These are phyloP conservation scores for Podospora tetraspora DNA, from an alignment of 495 filamentous ascomycete species.

Conservation along the genomic window DNA sequence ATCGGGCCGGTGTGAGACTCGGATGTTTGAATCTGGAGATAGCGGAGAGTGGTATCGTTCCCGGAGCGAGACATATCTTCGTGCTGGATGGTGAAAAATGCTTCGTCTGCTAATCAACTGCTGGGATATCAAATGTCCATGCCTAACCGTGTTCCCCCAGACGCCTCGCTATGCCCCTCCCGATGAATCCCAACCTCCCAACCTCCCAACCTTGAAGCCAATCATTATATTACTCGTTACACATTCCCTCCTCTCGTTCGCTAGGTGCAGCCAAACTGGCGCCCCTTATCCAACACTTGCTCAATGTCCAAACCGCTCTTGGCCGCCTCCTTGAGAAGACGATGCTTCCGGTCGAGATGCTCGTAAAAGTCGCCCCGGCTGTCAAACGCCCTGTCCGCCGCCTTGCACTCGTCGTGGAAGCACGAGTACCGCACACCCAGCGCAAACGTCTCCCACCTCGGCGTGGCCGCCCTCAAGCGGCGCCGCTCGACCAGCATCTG, in stretches of 20 bases:
- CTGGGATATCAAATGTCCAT: neutral
- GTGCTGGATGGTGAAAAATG: neutral
- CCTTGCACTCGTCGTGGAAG: constrained; percentile 20
- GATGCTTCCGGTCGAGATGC: constrained; percentile 24
- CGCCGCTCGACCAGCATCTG: constrained; percentile 21
- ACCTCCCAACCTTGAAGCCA: neutral
- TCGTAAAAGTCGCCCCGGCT: constrained; percentile 27
- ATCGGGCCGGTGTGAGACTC: neutral
- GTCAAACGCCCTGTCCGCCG: constrained; percentile 12
- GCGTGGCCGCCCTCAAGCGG: constrained; percentile 21
- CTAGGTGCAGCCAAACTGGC: constrained; percentile 26
- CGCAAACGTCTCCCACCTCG: constrained; percentile 32
- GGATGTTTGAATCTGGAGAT: neutral
- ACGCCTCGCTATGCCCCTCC: neutral
- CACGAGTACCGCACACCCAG: constrained; percentile 29
- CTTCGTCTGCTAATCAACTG: neutral
- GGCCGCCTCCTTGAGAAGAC: constrained; percentile 14
- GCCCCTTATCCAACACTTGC: constrained; percentile 25
- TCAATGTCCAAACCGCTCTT: constrained; percentile 21
- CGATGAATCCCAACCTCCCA: neutral
- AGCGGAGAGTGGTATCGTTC: no score
- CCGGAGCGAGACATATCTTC: no score
- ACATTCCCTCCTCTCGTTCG: neutral
- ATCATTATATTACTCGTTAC: neutral
- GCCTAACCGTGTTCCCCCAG: neutral